Evolutionary conservation across 2,329 filamentous ascomycete species (phyloP).

Genomic region (Periconia digitata): DNA sequence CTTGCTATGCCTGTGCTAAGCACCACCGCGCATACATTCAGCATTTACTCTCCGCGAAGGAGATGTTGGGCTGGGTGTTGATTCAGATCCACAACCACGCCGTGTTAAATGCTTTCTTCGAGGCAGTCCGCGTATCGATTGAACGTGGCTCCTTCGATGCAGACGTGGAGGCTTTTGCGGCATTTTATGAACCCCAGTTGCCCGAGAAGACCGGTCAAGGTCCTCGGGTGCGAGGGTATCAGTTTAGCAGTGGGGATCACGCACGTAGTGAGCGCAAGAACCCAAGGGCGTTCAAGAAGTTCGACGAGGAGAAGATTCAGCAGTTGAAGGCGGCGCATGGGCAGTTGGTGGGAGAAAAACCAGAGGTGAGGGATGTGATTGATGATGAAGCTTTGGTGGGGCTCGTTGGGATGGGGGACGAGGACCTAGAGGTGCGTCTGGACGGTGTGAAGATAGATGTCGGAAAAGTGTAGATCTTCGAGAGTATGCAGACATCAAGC

Average conservation of each 20-base stretch:
- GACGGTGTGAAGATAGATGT: conserved; percentile 27
- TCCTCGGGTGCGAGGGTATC: conserved; percentile 53
- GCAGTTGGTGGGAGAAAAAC: conserved; percentile 30
- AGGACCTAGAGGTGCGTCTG: conserved; percentile 10
- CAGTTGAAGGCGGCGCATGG: conserved; percentile 32
- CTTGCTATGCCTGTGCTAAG: conserved; percentile 78
- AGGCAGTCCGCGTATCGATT: conserved; percentile 67
- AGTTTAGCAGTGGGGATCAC: conserved; percentile 35
- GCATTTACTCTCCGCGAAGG: conserved; percentile 84
- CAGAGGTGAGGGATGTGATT: conserved; percentile 28
- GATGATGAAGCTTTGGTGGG: conserved; percentile 38
- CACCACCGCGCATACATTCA: conserved; percentile 88
- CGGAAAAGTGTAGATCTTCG: conserved; percentile 5
- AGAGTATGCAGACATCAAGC: background rate
- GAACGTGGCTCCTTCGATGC: conserved; percentile 55
- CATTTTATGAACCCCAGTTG: conserved; percentile 68
- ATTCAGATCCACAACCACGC: conserved; percentile 91
- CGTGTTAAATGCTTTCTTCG: conserved; percentile 72
- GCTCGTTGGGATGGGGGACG: conserved; percentile 23
- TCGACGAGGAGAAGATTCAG: conserved; percentile 25
- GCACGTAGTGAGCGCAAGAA: conserved; percentile 35
- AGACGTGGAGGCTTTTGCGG: conserved; percentile 62
- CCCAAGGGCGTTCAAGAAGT: conserved; percentile 32
- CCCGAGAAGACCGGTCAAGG: conserved; percentile 75
- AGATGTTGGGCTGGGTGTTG: conserved; percentile 95